Evolutionary conservation across 73 alveolate genomes (phyloP).

Genomic region (Paraurostyla sp.): DNA sequence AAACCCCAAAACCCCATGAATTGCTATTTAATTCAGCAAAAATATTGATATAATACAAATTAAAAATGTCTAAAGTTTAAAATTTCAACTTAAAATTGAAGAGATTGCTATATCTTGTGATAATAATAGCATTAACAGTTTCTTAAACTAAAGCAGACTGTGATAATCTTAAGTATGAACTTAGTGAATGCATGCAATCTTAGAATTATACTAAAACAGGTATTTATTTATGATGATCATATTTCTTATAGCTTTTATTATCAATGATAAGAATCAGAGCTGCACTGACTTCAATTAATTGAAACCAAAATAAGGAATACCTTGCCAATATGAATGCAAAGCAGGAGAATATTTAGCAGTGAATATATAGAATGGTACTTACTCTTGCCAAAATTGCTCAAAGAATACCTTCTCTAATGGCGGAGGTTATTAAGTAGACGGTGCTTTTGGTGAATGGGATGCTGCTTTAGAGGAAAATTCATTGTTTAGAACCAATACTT

Average conservation of each 20-base stretch:
- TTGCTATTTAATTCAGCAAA: not conserved
- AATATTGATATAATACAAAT: no score
- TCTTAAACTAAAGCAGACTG: no score
- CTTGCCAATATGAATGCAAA: constrained; percentile 52
- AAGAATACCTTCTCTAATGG: constrained; percentile 58
- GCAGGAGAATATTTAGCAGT: constrained; percentile 37
- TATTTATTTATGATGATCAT: not conserved
- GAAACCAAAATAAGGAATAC: constrained; percentile 10
- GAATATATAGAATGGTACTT: not conserved
- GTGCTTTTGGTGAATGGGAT: constrained; percentile 47
- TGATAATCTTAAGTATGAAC: not conserved
- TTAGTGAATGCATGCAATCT: constrained; percentile 8
- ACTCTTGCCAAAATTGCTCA: constrained; percentile 44
- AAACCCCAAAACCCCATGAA: not conserved
- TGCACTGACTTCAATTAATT: not conserved
- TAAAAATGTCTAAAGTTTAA: no score
- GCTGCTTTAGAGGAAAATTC: not conserved
- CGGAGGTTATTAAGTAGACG: constrained; percentile 55
- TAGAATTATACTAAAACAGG: constrained; percentile 14
- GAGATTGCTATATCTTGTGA: not conserved
- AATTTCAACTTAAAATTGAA: no score
- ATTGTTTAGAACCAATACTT: not conserved
- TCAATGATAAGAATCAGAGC: not conserved
- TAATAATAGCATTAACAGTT: not conserved
- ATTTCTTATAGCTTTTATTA: not conserved